Base-by-base conservation (phyloP, 2,329 filamentous ascomycete genomes). In the Chalaropsis ovoidea region DNA sequence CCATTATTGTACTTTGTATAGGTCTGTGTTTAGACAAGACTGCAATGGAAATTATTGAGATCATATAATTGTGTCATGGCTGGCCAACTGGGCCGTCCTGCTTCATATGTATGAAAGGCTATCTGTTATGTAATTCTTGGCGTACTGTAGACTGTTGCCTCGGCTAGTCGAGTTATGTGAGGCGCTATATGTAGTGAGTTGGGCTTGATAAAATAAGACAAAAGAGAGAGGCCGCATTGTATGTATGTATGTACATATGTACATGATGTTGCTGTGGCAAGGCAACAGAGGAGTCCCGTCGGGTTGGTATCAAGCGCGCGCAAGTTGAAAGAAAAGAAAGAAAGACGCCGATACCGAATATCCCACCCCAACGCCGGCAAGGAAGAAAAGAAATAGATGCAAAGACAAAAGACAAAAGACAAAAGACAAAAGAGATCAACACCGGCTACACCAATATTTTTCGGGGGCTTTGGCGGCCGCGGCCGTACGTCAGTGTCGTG, bases 1-100 rank as follows among this genome's bases (percentile, higher is more conserved):
- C 71, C 69, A 72, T 73, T 65, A 67, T 43, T 71, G 61, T 69
- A 70, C 67, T 64, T 68, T 42, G 58, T 58, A 58, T 58, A 58
- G 17, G 54, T 10, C 24, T 58, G 54, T 58, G 17, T 39, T 58
- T 11, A 19, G 17, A 3, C 22, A 49, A 47, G 52, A 60, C 54
- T 19, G 39, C 54, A 64, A 43, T 47, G 6, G 24, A 54, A 66
- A 31, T 19, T 58, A 8, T 8, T 39, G 13, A 47, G 3, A 27
- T 27, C 11, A 4, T 5, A 5, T 13, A 27, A 27, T 52, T 52
- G 11, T 52, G 22, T 52, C 47, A 22, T 52, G 22, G n/a, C 47
- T 52, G 47, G 22, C 47, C 47, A 52, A 7, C 22, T 52, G 47
- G 22, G 47, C 47, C n/a, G n/a, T n/a, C 22, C 15, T 52, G 4